Evolutionary conservation across 768 basidiomycete genomes (phyloP), one percentile per base, ranked within the genome.

Genomic region (Gautieria morchelliformis): DNA sequence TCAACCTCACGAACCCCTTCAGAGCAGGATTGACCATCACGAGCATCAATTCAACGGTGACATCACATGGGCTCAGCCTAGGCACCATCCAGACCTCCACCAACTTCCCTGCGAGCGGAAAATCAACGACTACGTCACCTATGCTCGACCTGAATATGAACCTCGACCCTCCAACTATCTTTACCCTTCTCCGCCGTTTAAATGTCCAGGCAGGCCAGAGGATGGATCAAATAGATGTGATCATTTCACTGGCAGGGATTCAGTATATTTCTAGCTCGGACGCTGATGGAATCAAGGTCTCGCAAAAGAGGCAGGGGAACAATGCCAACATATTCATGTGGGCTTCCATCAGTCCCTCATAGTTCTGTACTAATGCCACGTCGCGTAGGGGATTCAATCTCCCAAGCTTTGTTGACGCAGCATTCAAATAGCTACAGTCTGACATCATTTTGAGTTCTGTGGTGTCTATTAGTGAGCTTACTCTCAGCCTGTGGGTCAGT

Each of bases 1-100:
- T 87, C 35, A 67, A 74, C 30, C 73, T 89, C 32, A 72, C 65
- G 47, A 88, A 89, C 65, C 86, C 85, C 4, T 89, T 89, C 70
- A 81, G 79, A 5, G 72, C 82, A 2, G 70, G 72, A 22, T 73
- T 89, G 39, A 66, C 71, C 30, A 79, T 89, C 59, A 84, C 79
- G 3, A 69, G 72, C 47, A 79, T 88, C 53, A 68, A 72, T 27
- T 83, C 84, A 3, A 79, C 72, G n/a, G 79, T 89, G 44, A 75
- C 75, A 8, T 77, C 79, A 9, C 80, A 79, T 54, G 85, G 83
- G 1, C 78, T 89, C 56, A 64, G 65, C 14, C 74, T 89, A 35
- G 87, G 87, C 0, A 76, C 73, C 20, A 88, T 89, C 60, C 70
- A 77, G 49, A 75, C 78, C 9, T 62, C 69, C 6, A 79, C 72